Evolutionary conservation across 495 filamentous ascomycete species (phyloP), one percentile per base, ranked within the genome.

Genomic region (Ramalina peruviana): DNA sequence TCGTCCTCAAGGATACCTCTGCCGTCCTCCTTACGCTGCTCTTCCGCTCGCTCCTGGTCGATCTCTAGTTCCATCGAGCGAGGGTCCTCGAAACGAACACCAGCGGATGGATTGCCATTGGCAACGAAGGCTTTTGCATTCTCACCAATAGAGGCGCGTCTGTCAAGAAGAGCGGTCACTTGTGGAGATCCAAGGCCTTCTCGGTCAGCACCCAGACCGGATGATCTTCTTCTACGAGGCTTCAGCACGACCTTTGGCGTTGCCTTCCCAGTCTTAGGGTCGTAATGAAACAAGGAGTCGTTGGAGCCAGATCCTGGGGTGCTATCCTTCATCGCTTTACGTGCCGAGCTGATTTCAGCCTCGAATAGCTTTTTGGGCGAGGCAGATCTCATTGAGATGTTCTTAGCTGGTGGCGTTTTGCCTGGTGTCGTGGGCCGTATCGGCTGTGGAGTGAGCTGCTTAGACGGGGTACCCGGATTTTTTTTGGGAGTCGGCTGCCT

Each of bases 121-220:
- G 81, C 76, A 43, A 77, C 64, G 57, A 92, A 90, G 7, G 70
- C 64, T 4, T 68, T 66, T 11, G 83, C 75, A 15, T 70, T 68
- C 46, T 88, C 80, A 25, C 79, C 76, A 50, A 93, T 80, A 6
- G 83, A 86, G 39, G 69, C 73, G 40, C 86, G 76, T 44, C 79
- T 76, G 42, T 87, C 83, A 33, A 92, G 74, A 21, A 88, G 73
- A 20, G 76, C 82, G 13, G 82, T 75, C 33, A 93, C 77, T 15
- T 74, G 76, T 7, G 86, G 86, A 4, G 86, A 93, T 19, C 86
- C 86, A 45, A 92, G 75, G 4, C 86, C 85, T 54, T 76, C 68
- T 51, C 75, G 78, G 55, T 88, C 85, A 55, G 80, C 79, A 11
- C 86, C 86, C 51, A 89, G 60, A 4, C 85, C 86, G 6, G 83